A percentile compares a stretch with the other conserved stretches of the same genome.
Evolutionary conservation across 1,139 yeast genomes (phyloP).

Genomic region (Arxiozyma slooffiae): DNA sequence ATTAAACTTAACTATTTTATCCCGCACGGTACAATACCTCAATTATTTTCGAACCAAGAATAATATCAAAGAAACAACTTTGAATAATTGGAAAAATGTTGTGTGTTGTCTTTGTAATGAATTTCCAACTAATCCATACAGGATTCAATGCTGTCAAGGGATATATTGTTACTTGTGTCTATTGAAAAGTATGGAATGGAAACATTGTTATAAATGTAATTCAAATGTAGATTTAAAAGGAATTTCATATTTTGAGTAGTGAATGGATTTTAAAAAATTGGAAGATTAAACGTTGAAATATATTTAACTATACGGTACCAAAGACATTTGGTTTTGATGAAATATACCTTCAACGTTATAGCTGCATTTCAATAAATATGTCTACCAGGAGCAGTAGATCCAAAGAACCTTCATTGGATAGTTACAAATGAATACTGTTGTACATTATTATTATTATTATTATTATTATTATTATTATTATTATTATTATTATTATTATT

Average conservation of each 20-base stretch:
- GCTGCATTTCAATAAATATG: slow-evolving; percentile 58
- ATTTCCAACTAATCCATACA: slow-evolving; percentile 20
- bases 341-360: slow-evolving; percentile 53
- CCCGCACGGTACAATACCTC: slow-evolving; percentile 10
- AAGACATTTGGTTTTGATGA: too few species aligned
- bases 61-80: not conserved
- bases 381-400: slow-evolving; percentile 76
- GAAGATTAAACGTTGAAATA: too few species aligned
- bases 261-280: too few species aligned
- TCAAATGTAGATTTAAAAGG: slow-evolving; percentile 2
- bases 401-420: too few species aligned
- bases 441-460: too few species aligned
- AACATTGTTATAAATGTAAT: slow-evolving; percentile 12
- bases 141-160: slow-evolving; percentile 15
- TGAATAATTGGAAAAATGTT: not conserved
- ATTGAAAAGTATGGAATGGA: slow-evolving; percentile 15
- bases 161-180: slow-evolving; percentile 22
- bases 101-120: slow-evolving; percentile 15
- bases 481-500: too few species aligned
- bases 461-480: too few species aligned
- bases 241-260: slow-evolving; percentile 13
- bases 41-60: not conserved
- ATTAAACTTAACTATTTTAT: slow-evolving; percentile 17
- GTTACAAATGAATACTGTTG: too few species aligned
- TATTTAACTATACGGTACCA: too few species aligned